Evolutionary conservation across 768 basidiomycete species (phyloP).

Genomic region (Ramaria rubella): DNA sequence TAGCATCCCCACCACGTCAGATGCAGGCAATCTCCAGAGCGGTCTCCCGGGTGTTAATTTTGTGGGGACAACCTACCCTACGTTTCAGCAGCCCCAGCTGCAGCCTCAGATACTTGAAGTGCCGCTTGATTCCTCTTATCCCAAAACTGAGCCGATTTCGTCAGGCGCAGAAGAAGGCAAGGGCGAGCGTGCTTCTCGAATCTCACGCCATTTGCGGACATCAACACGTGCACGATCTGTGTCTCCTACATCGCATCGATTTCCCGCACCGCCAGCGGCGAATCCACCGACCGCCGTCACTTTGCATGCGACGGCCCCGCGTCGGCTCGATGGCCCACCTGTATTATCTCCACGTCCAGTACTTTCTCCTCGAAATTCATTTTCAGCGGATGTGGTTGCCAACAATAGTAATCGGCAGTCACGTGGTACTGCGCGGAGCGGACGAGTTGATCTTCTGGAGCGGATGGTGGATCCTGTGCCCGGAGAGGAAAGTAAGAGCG

Average conservation of each 20-base stretch:
- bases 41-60: background rate
- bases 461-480: constrained; percentile 44
- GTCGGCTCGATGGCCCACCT: constrained; percentile 26
- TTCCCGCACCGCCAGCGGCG: constrained; percentile 26
- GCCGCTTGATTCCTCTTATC: no score
- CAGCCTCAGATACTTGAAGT: no score
- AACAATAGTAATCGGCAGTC: constrained; percentile 4
- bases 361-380: constrained; percentile 58
- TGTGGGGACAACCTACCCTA: constrained; percentile 19
- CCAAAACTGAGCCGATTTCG: no score
- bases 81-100: constrained; percentile 24
- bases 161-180: constrained; percentile 51
- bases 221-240: constrained; percentile 54
- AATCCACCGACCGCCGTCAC: constrained; percentile 12
- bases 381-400: constrained; percentile 32
- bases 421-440: constrained; percentile 35
- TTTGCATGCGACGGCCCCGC: constrained; percentile 11
- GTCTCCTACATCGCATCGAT: constrained; percentile 55
- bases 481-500: constrained; percentile 1
- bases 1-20: background rate
- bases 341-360: constrained; percentile 64
- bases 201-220: constrained; percentile 51
- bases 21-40: background rate
- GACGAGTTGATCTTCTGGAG: constrained; percentile 64
- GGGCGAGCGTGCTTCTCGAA: constrained; percentile 51